Conservation (phyloP, 2,329 filamentous ascomycete species). For the Didymella pinodella region DNA sequence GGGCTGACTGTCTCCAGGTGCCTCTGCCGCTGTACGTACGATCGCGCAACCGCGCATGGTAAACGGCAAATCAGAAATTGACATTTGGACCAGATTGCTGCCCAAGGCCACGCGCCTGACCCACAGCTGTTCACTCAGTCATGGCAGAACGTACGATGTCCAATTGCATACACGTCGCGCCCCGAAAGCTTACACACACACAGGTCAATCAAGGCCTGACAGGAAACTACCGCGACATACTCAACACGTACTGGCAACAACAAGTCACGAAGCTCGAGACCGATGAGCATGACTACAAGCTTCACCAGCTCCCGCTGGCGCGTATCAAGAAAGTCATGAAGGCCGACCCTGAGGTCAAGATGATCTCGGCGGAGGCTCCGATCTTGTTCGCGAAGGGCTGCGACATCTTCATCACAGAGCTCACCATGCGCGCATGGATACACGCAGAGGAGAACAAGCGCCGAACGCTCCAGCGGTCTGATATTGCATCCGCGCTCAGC, state of each 20-base stretch:
- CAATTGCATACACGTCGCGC: background rate
- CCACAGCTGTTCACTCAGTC: constrained; percentile 90
- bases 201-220: constrained; percentile 95
- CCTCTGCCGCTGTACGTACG: constrained; percentile 70
- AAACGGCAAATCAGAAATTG: constrained; percentile 31
- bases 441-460: constrained; percentile 99
- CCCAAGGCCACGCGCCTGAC: constrained; percentile 85
- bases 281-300: constrained; percentile 97
- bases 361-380: constrained; percentile 98
- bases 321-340: constrained; percentile 99
- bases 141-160: constrained; percentile 81
- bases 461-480: constrained; percentile 90
- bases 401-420: constrained; percentile 98
- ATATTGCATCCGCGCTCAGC: constrained; percentile 92
- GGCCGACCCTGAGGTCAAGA: constrained; percentile 98
- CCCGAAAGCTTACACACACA: constrained; percentile 33
- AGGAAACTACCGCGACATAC: constrained; percentile 92
- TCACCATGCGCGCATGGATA: constrained; percentile 99
- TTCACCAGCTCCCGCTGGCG: constrained; percentile 95
- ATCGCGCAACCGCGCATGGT: constrained; percentile 27
- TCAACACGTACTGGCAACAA: constrained; percentile 99
- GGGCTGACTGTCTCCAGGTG: constrained; percentile 59
- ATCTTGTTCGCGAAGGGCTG: constrained; percentile 98
- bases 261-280: constrained; percentile 94
- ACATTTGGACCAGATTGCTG: constrained; percentile 72